A percentile compares a stretch with the other conserved stretches of the same genome.
These are phyloP conservation scores for Pelargonium fulgidum DNA, from an alignment of 441 rosid species.

Conservation along the genomic window DNA sequence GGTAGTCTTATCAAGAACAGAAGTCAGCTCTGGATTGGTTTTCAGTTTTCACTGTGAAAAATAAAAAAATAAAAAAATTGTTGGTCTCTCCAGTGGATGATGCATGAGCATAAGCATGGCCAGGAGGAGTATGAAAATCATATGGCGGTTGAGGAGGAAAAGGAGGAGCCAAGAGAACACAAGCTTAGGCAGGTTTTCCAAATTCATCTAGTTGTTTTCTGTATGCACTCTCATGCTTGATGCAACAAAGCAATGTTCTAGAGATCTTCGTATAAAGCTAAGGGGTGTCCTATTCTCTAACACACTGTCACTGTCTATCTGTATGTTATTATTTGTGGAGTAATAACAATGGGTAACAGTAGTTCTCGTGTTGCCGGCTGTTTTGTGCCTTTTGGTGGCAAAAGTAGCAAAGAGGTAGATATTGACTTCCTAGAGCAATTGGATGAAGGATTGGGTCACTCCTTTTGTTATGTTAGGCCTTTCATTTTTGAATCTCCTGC, in stretches of 20 bases:
- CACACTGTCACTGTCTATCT: too few relatives aligned
- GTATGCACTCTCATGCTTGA: slow-evolving; percentile 26
- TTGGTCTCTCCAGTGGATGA: slow-evolving; percentile 37
- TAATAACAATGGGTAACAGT: slow-evolving; percentile 66
- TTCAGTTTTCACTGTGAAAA: background rate
- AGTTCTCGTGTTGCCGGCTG: slow-evolving; percentile 95
- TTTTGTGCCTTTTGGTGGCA: slow-evolving; percentile 71
- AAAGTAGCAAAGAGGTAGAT: slow-evolving; percentile 55
- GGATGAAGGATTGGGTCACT: slow-evolving; percentile 94
- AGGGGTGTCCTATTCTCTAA: background rate
- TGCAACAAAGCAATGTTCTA: slow-evolving; percentile 40
- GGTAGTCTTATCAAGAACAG: slow-evolving; percentile 3
- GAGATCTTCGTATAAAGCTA: slow-evolving; percentile 27
- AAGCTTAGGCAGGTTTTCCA: slow-evolving; percentile 21
- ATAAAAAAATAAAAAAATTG: background rate
- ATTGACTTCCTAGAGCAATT: slow-evolving; percentile 75
- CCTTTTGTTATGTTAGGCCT: slow-evolving; percentile 89
- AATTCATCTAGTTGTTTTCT: slow-evolving; percentile 39
- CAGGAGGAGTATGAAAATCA: slow-evolving; percentile 25
- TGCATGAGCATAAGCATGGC: slow-evolving; percentile 21
- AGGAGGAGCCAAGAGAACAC: slow-evolving; percentile 3
- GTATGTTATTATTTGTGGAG: background rate
- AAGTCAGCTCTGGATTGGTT: slow-evolving; percentile 10
- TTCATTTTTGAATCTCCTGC: slow-evolving; percentile 74
- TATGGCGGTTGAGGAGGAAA: slow-evolving; percentile 38